Conservation (phyloP, 768 basidiomycete genomes). For the Strobilomyces dryophilus region DNA sequence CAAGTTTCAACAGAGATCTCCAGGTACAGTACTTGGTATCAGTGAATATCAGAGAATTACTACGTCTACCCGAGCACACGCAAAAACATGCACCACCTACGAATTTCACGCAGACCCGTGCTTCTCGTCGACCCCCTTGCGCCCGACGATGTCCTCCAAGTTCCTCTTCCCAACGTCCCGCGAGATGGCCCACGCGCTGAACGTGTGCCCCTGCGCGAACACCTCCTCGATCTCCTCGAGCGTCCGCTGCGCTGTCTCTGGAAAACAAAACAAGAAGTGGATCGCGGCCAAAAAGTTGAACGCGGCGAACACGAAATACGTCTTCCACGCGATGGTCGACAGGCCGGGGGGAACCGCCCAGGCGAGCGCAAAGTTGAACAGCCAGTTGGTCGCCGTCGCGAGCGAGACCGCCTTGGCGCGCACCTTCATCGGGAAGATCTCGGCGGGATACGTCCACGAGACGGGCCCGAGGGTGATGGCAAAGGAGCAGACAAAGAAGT, state of each 20-base stretch:
- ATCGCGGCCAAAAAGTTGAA: constrained; percentile 73
- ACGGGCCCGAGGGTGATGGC: constrained; percentile 76
- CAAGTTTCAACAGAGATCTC: too few species aligned
- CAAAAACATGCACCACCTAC: background rate
- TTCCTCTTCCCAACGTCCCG: constrained; percentile 61
- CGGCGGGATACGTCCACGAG: constrained; percentile 72
- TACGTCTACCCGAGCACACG: too few species aligned
- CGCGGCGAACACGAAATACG: constrained; percentile 73
- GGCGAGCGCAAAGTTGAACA: constrained; percentile 71
- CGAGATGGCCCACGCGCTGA: constrained; percentile 67
- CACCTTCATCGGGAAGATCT: constrained; percentile 64
- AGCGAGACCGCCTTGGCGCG: constrained; percentile 57
- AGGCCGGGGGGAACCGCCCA: constrained; percentile 74
- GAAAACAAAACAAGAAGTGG: constrained; percentile 76
- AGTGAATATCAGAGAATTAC: background rate
- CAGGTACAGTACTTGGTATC: too few species aligned
- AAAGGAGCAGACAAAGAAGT: constrained; percentile 72
- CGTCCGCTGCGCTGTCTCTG: constrained; percentile 68
- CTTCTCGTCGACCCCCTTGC: constrained; percentile 13
- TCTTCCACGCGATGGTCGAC: constrained; percentile 64
- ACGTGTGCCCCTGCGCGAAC: constrained; percentile 64
- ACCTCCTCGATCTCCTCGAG: constrained; percentile 80
- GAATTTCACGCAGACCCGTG: background rate
- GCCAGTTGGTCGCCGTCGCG: constrained; percentile 48
- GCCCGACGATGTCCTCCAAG: constrained; percentile 43